phyloP scores from a whole-genome alignment of 2,329 filamentous ascomycete genomes.

The Dothideomycetes sp. region DNA sequence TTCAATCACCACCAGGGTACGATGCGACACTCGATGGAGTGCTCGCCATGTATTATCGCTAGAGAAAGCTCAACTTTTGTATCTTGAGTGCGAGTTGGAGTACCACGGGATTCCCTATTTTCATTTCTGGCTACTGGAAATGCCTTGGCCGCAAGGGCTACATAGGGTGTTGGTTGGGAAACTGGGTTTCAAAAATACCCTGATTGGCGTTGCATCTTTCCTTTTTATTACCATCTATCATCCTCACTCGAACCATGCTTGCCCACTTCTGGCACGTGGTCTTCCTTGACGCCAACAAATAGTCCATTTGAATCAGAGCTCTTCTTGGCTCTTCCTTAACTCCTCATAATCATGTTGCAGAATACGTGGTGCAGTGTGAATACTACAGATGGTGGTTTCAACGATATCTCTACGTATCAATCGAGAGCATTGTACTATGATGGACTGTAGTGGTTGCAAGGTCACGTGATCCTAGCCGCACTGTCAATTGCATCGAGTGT shows the following conservation, averaged over 20 bases:
- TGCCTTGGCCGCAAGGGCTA: not conserved
- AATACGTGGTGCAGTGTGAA: constrained; percentile 1
- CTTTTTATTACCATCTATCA: not conserved
- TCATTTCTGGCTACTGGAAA: not conserved
- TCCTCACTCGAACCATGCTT: not conserved
- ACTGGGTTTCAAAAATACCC: not conserved
- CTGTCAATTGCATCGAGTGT: no score
- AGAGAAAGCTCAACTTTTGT: not conserved
- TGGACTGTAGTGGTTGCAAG: no score
- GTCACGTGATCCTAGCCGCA: no score
- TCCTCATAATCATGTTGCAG: no score
- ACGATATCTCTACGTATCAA: not conserved
- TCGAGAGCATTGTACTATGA: no score
- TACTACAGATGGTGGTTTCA: not conserved
- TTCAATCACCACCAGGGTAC: not conserved
- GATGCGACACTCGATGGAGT: not conserved
- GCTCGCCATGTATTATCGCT: not conserved
- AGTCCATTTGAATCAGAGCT: no score
- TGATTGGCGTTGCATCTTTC: not conserved
- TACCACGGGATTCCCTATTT: not conserved
- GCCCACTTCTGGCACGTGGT: not conserved
- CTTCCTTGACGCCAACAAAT: no score
- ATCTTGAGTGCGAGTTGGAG: constrained; percentile 1
- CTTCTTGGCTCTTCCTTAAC: no score
- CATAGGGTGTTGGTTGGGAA: not conserved